Evolutionary conservation across 139 green algal genomes (phyloP).

Genomic region (Monoraphidium neglectum): DNA sequence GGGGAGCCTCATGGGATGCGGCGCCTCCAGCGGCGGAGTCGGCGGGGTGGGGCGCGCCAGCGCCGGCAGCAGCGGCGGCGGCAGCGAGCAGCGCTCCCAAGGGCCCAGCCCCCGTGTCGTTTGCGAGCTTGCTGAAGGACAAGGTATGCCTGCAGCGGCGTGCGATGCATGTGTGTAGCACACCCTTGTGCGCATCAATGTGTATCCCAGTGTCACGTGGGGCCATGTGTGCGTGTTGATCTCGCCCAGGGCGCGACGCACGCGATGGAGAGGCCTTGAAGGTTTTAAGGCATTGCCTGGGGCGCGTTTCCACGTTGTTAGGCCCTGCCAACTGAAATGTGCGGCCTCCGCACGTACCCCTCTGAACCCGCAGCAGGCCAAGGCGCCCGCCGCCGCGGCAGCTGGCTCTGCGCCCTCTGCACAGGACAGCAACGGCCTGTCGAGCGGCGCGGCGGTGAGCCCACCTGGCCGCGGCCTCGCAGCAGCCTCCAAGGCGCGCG

Average conservation of each 20-base stretch:
- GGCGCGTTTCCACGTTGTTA: no score
- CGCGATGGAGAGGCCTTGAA: no score
- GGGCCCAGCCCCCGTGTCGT: constrained; percentile 11
- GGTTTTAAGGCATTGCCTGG: no score
- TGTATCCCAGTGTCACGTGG: no score
- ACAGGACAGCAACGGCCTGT: constrained; percentile 10
- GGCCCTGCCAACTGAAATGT: no score
- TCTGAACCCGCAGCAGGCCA: no score
- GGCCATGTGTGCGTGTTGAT: no score
- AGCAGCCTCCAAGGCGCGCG: neutral
- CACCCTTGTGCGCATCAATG: no score
- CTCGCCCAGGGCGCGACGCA: no score
- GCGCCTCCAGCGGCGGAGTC: neutral
- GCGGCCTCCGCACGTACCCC: no score
- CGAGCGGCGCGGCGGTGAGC: constrained; percentile 9
- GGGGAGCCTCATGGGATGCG: neutral
- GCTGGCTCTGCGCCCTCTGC: constrained; percentile 4
- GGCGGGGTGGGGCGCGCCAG: neutral
- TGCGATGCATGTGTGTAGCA: no score
- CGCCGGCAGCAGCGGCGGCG: constrained; percentile 3
- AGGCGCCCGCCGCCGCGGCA: constrained; percentile 9
- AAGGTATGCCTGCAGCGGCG: neutral
- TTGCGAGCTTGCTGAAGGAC: constrained; percentile 10
- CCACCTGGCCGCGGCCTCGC: neutral
- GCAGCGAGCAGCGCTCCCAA: neutral